Evolutionary conservation across 2,329 filamentous ascomycete species (phyloP).

Genomic region (Verticillium tricorpus): DNA sequence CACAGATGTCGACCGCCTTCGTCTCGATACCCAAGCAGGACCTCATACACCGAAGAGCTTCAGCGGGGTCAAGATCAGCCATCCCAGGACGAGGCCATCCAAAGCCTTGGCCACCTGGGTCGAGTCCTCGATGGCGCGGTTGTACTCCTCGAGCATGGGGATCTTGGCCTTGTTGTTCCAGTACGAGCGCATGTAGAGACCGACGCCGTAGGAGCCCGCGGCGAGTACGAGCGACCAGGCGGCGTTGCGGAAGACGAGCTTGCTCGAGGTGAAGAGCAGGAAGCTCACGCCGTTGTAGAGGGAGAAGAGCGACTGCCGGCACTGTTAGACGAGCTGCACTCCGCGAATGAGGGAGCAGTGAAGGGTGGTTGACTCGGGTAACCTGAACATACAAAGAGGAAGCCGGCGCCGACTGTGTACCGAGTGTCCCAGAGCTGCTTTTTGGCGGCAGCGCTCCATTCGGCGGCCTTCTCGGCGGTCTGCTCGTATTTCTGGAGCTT

Average conservation of each 20-base stretch:
- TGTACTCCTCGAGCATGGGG: constrained; percentile 22
- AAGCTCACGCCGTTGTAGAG: constrained; percentile 13
- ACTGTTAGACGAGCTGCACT: neutral
- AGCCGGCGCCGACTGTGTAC: constrained; percentile 22
- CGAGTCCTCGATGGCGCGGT: constrained; percentile 21
- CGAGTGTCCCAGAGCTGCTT: constrained; percentile 21
- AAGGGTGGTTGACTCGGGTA: neutral
- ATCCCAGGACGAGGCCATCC: neutral
- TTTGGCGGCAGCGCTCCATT: constrained; percentile 22
- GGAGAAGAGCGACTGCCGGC: constrained; percentile 14
- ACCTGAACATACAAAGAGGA: constrained; percentile 16
- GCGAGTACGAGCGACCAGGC: constrained; percentile 16
- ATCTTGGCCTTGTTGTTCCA: constrained; percentile 22
- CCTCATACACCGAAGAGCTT: neutral
- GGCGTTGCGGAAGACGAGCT: constrained; percentile 7
- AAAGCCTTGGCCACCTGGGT: constrained; percentile 1
- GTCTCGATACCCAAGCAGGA: too few species aligned
- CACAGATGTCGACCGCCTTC: too few species aligned
- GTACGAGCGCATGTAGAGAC: constrained; percentile 21
- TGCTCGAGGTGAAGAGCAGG: constrained; percentile 8
- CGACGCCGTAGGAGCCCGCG: constrained; percentile 9
- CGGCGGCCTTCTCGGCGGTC: constrained; percentile 21
- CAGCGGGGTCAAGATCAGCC: neutral
- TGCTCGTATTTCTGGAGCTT: constrained; percentile 22
- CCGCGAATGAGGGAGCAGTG: too few species aligned